Evolutionary conservation across 352 stramenopile species (phyloP).

Genomic region (Thraustochytrium striatum): DNA sequence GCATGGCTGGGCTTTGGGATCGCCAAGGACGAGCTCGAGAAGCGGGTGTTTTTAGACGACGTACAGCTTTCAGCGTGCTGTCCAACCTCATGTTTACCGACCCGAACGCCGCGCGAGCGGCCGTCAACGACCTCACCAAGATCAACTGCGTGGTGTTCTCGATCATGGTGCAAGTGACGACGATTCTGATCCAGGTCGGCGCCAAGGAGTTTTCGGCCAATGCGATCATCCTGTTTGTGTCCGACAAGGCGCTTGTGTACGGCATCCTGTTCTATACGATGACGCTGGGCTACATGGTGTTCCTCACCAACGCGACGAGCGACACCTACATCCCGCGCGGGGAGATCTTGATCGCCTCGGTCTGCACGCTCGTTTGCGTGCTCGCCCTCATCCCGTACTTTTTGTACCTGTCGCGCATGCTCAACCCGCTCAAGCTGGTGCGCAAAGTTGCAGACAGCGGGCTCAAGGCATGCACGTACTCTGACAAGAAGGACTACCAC

Average conservation of each 20-base stretch:
- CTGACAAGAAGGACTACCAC: not conserved
- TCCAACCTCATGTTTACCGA: not conserved
- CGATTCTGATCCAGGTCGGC: constrained; percentile 39
- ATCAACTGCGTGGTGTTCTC: constrained; percentile 37
- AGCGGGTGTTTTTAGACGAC: not conserved
- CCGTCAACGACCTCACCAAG: constrained; percentile 28
- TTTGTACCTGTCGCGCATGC: constrained; percentile 29
- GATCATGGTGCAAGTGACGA: constrained; percentile 39
- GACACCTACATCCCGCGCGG: constrained; percentile 19
- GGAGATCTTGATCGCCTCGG: constrained; percentile 15
- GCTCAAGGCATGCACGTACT: constrained; percentile 9
- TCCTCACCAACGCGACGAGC: constrained; percentile 6
- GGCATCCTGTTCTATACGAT: constrained; percentile 10
- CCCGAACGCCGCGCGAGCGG: not conserved
- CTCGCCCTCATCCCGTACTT: constrained; percentile 42
- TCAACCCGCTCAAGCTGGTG: constrained; percentile 32
- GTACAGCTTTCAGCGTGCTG: not conserved
- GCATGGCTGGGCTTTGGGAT: not conserved
- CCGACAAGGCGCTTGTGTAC: not conserved
- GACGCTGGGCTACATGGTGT: constrained; percentile 33
- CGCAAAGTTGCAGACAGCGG: constrained; percentile 30
- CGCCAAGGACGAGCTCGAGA: not conserved
- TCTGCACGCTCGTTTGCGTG: constrained; percentile 23
- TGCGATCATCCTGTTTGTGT: constrained; percentile 24
- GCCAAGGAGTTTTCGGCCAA: constrained; percentile 19